A percentile compares a stretch with the other conserved stretches of the same genome.
Evolutionary conservation across 495 filamentous ascomycete genomes (phyloP).

Genomic region (Thermothielavioides terrestris): DNA sequence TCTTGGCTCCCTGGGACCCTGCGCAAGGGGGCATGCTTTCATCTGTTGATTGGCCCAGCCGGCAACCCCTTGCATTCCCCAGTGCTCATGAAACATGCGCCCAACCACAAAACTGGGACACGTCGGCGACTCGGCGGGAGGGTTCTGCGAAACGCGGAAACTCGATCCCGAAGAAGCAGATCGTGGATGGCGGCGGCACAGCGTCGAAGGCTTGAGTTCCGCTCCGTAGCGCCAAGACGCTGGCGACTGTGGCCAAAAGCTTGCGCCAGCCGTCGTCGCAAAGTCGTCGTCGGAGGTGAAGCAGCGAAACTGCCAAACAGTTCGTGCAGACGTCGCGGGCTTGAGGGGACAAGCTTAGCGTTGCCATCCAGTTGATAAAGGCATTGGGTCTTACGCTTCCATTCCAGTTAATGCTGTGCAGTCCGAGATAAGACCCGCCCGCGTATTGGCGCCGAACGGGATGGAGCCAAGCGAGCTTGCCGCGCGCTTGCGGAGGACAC

Average conservation of each 20-base stretch:
- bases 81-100: slow-evolving; percentile 1
- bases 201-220: neutral
- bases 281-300: too few relatives aligned
- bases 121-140: neutral
- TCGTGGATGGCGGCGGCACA: slow-evolving; percentile 1
- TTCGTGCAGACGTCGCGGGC: too few relatives aligned
- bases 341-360: too few relatives aligned
- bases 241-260: too few relatives aligned
- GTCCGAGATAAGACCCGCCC: too few relatives aligned
- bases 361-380: too few relatives aligned
- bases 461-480: neutral
- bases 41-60: neutral
- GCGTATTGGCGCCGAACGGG: too few relatives aligned
- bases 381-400: too few relatives aligned
- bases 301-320: too few relatives aligned
- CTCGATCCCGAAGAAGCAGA: neutral
- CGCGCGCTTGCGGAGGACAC: slow-evolving; percentile 1
- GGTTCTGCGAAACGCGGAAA: slow-evolving; percentile 3
- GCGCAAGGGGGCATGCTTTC: neutral
- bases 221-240: too few relatives aligned
- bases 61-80: neutral
- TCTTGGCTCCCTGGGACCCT: neutral
- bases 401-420: too few relatives aligned
- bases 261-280: too few relatives aligned
- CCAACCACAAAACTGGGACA: slow-evolving; percentile 1